A percentile compares a stretch with the other conserved stretches of the same genome.
Conservation (phyloP, 2,329 filamentous ascomycete species). For the Diplodia scrobiculata region DNA sequence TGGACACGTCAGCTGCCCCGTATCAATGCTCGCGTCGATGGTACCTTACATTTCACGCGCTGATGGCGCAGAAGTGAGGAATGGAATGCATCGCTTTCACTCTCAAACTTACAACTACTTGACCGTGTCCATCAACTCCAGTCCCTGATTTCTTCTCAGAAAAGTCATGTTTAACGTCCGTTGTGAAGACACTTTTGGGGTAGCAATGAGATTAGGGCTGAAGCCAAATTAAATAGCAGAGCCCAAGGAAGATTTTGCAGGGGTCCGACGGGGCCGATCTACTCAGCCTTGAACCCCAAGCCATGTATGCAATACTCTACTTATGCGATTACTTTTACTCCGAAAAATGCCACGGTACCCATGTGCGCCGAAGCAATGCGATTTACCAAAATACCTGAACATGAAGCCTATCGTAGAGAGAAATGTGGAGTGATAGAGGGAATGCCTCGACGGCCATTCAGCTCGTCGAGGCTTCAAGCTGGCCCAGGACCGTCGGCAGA, state of each 20-base stretch:
- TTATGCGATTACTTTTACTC: background rate
- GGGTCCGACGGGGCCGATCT: background rate
- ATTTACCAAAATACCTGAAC: background rate
- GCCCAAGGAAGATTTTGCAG: background rate
- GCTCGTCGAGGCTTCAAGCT: background rate
- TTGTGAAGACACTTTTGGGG: background rate
- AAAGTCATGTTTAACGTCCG: background rate
- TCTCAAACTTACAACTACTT: background rate
- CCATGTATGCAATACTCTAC: background rate
- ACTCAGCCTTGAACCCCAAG: background rate
- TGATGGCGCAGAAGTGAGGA: background rate
- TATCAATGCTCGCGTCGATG: background rate
- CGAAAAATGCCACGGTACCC: background rate
- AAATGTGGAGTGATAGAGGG: background rate
- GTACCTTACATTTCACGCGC: background rate
- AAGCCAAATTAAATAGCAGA: background rate
- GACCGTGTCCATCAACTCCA: background rate
- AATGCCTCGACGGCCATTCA: background rate
- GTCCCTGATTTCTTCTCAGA: background rate
- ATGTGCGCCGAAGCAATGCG: slow-evolving; percentile 10
- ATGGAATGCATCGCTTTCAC: background rate
- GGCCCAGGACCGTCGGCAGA: slow-evolving; percentile 2
- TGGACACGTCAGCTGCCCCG: background rate
- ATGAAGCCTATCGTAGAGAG: background rate
- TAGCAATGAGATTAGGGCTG: background rate